Evolutionary conservation across 2,329 filamentous ascomycete genomes (phyloP), one percentile per base, ranked within the genome.

Genomic region (Cercospora zeae-maydis): DNA sequence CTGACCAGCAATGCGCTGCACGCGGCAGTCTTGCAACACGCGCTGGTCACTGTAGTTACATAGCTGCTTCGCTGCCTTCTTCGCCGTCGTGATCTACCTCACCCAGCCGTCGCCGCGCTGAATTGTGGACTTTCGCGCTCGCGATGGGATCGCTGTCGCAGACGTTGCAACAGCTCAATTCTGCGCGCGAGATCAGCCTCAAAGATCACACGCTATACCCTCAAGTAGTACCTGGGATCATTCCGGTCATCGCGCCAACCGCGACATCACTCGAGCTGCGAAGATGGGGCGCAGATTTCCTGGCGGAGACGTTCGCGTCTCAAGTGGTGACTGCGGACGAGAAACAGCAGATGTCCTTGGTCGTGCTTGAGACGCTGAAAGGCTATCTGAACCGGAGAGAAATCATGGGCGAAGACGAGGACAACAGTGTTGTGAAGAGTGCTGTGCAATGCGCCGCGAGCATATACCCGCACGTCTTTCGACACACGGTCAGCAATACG

Each of bases 281-380:
- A 77, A 83, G 93, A 88, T 99, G 95, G 95, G 95, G 93, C 27
- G 89, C 93, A 66, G 93, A 97, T 65, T 99, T 99, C 74, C 82
- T 99, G 47, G 92, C 93, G 61, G 95, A 99, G 80, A 92, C 93
- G 2, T 98, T 99, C 79, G 89, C 95, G 62, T 96, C 91, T 64
- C 95, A 96, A n/a, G 86, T 89, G 21, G 83, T 98, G 71, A 81
- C 88, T 19, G 82, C 86, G 63, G 83, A 88, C 58, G 87, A 90
- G 76, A 99, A 98, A 82, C 91, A 86, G 81, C 87, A 87, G 65
- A 66, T 75, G 62, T 64, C 66, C 19, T 82, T 95, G 78, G 87
- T 88, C 69, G 91, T 96, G 63, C 79, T 99, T 72, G 88, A 92
- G 69, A 90, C 89, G 27, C 78, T 99, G 64, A 78, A 77, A 66